phyloP scores from a whole-genome alignment of 345 rosid genomes.

The Boechera divaricarpa region DNA sequence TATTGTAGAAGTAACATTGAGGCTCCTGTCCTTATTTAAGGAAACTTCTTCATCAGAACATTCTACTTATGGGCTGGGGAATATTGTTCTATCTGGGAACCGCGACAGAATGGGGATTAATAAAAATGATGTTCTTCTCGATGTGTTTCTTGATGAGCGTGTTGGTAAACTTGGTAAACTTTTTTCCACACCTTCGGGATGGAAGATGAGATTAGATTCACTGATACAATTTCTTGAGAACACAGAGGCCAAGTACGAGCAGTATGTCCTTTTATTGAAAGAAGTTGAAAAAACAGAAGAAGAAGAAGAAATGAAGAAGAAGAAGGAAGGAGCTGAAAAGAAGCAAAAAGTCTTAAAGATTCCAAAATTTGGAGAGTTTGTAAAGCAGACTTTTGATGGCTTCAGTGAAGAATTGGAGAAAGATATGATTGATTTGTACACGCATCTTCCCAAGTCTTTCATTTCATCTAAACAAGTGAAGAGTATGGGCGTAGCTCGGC shows the following conservation, averaged over 20 bases:
- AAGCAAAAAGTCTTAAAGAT: neutral
- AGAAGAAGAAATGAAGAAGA: neutral
- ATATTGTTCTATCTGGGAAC: constrained; percentile 50
- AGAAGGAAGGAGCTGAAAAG: neutral
- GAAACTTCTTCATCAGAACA: constrained; percentile 10
- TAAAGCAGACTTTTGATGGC: neutral
- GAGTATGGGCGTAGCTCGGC: constrained; percentile 37
- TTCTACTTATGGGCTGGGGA: constrained; percentile 44
- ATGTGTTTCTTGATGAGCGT: constrained; percentile 53
- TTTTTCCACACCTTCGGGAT: constrained; percentile 38
- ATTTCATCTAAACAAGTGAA: constrained; percentile 33
- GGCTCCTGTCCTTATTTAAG: constrained; percentile 33
- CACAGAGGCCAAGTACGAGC: constrained; percentile 16
- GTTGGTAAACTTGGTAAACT: constrained; percentile 25
- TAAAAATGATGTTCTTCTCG: constrained; percentile 24
- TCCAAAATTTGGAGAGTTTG: constrained; percentile 32
- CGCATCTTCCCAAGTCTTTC: constrained; percentile 45
- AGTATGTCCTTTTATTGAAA: neutral
- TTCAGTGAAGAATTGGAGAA: constrained; percentile 20
- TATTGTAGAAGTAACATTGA: constrained; percentile 41
- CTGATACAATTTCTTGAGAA: constrained; percentile 41
- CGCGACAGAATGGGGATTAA: constrained; percentile 40
- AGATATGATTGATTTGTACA: constrained; percentile 43
- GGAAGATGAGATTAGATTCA: constrained; percentile 37
- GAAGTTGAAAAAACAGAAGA: neutral